Evolutionary conservation across 148 eudicot genomes (phyloP), one percentile per base, ranked within the genome.

Genomic region (Amaranthus hypochondriacus): DNA sequence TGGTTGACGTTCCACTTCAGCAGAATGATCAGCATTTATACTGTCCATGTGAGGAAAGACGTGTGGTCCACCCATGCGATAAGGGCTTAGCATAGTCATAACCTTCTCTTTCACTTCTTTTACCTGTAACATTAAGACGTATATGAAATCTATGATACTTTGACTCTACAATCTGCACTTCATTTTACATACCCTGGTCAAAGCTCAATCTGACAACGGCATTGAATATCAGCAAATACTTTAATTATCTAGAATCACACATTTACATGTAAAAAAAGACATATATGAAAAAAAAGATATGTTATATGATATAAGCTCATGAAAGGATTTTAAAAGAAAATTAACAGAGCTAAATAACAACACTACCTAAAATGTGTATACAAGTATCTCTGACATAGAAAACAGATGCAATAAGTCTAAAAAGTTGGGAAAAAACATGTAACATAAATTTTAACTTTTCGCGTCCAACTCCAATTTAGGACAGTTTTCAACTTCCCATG

Each of bases 71-170:
- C 89, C 79, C 73, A 84, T 69, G 59, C 85, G 87, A 77, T 91
- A 90, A 46, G 96, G 92, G 78, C 87, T 95, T 62, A 95, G 86
- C 79, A 83, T 81, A 71, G 83, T 75, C 97, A 92, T 90, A 28
- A 90, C 96, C 79, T 86, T 92, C 84, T 92, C 98, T 83, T 92
- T 95, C 56, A 87, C 80, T 83, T 92, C 98, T 80, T 95, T 95
- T 14, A 95, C 92, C 98, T 95, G 83, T 52, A 72, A 56, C 13
- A 64, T 66, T 60, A 52, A 74, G 58, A 66, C 53, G 70, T 49
- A 72, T 6, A 73, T 4, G 42, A n/a, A 46, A 64, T 21, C 14
- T 53, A 53, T 21, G 69, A 39, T 46, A 53, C 10, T 49, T 14
- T 28, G 39, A 56, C 7, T 18, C 62, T 60, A 7, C 44, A 60